Evolutionary conservation across 805 yeast genomes (phyloP).

Genomic region (Myxozyma neotropica): DNA sequence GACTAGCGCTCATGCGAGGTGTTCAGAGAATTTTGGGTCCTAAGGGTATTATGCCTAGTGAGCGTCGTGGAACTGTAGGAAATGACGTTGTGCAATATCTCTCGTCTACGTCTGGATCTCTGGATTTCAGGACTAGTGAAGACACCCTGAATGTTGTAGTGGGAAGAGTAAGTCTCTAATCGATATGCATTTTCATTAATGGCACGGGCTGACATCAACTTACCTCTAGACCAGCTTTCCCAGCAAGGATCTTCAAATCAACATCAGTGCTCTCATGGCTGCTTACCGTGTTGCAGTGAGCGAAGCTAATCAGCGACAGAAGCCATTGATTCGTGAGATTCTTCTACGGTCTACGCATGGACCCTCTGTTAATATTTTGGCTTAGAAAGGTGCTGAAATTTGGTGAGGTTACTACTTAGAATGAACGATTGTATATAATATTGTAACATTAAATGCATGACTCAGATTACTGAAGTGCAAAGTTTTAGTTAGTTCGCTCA

Average conservation of each 20-base stretch:
- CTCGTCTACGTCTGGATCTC: slow-evolving; percentile 2
- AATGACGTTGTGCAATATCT: slow-evolving; percentile 16
- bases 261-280: slow-evolving; percentile 22
- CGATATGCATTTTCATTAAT: too few species aligned
- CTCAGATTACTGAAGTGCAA: too few species aligned
- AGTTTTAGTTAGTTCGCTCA: too few species aligned
- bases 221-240: slow-evolving; percentile 21
- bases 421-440: background rate
- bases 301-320: background rate
- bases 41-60: slow-evolving; percentile 82
- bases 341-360: slow-evolving; percentile 26
- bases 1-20: slow-evolving; percentile 59
- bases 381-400: background rate
- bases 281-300: slow-evolving; percentile 21
- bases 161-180: slow-evolving; percentile 29
- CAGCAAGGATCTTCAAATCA: slow-evolving; percentile 9
- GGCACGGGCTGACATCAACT: too few species aligned
- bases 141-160: slow-evolving; percentile 3
- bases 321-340: slow-evolving; percentile 25
- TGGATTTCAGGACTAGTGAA: slow-evolving; percentile 15
- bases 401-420: background rate
- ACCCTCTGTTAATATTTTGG: slow-evolving; percentile 25
- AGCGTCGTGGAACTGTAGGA: slow-evolving; percentile 78
- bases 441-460: background rate
- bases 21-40: slow-evolving; percentile 87